Conservation (phyloP, 2,329 filamentous ascomycete species). For the Clathrospora elynae region DNA sequence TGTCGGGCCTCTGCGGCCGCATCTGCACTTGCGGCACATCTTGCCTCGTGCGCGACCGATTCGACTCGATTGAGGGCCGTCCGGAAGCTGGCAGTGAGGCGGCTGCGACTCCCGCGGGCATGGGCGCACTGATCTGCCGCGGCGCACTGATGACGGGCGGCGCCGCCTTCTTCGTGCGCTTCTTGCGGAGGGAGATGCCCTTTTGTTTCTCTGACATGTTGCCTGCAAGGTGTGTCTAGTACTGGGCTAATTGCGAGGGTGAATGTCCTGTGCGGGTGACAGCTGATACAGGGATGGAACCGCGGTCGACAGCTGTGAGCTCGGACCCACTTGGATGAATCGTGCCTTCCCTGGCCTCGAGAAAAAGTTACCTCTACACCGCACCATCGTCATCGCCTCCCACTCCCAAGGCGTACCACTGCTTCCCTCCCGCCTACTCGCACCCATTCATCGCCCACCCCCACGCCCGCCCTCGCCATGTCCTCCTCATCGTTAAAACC, state of each 20-base stretch:
- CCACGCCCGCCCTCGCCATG: constrained; percentile 9
- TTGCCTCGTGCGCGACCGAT: constrained; percentile 39
- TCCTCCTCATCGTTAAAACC: constrained; percentile 35
- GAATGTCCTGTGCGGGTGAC: constrained; percentile 7
- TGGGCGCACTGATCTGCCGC: constrained; percentile 58
- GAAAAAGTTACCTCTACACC: constrained; percentile 20
- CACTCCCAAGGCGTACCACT: constrained; percentile 10
- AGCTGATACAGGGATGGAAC: constrained; percentile 13
- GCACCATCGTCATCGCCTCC: constrained; percentile 17
- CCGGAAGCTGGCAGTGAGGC: constrained; percentile 43
- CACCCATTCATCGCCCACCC: constrained; percentile 6
- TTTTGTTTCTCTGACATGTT: constrained; percentile 58
- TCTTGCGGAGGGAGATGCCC: constrained; percentile 68
- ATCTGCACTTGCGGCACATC: constrained; percentile 40
- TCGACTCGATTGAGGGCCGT: constrained; percentile 47
- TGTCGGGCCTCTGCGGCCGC: constrained; percentile 52
- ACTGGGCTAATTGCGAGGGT: background rate
- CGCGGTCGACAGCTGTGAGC: constrained; percentile 23
- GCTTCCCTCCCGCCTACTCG: constrained; percentile 3
- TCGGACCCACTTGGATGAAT: constrained; percentile 31
- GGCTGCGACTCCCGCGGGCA: constrained; percentile 39
- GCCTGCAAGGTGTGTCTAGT: constrained; percentile 17
- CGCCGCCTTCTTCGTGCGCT: constrained; percentile 62
- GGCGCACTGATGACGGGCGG: constrained; percentile 56
- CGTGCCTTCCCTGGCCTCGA: constrained; percentile 25